These are phyloP conservation scores for Talaromyces proteolyticus DNA, from an alignment of 495 filamentous ascomycete genomes.

Conservation along the genomic window DNA sequence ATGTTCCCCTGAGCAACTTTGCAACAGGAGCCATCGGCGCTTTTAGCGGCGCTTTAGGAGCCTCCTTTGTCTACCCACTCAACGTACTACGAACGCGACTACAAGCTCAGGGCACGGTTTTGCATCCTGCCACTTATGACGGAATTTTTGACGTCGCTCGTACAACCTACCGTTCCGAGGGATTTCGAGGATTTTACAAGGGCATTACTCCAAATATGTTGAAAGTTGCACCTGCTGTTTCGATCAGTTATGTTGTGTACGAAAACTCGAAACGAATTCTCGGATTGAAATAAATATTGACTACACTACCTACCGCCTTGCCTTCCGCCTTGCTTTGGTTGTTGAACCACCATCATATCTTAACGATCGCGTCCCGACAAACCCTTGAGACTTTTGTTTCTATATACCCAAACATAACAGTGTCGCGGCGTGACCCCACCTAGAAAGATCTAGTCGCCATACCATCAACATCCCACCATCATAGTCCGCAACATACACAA, in stretches of 20 bases:
- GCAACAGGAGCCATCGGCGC: conserved; percentile 80
- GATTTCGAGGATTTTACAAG: conserved; percentile 83
- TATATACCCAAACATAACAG: neutral
- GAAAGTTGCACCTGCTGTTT: conserved; percentile 94
- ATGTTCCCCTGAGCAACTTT: conserved; percentile 69
- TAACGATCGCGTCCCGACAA: neutral
- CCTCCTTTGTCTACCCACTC: conserved; percentile 89
- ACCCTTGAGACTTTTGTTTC: neutral
- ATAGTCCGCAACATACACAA: too few species aligned
- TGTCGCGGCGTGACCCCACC: too few species aligned
- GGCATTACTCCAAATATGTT: conserved; percentile 92
- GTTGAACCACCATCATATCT: too few species aligned
- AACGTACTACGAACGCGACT: conserved; percentile 92
- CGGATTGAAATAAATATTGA: conserved; percentile 64
- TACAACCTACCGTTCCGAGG: conserved; percentile 78
- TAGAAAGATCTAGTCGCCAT: too few species aligned
- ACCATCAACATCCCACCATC: too few species aligned
- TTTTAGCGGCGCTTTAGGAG: conserved; percentile 84
- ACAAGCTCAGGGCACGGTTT: conserved; percentile 88
- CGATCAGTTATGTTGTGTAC: conserved; percentile 96
- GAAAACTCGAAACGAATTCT: conserved; percentile 86
- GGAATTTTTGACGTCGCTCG: conserved; percentile 81
- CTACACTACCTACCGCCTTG: too few species aligned
- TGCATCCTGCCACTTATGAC: conserved; percentile 86
- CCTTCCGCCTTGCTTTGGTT: too few species aligned